Conservation (phyloP, 1,284 basidiomycete genomes). For the Irpex sp. region DNA sequence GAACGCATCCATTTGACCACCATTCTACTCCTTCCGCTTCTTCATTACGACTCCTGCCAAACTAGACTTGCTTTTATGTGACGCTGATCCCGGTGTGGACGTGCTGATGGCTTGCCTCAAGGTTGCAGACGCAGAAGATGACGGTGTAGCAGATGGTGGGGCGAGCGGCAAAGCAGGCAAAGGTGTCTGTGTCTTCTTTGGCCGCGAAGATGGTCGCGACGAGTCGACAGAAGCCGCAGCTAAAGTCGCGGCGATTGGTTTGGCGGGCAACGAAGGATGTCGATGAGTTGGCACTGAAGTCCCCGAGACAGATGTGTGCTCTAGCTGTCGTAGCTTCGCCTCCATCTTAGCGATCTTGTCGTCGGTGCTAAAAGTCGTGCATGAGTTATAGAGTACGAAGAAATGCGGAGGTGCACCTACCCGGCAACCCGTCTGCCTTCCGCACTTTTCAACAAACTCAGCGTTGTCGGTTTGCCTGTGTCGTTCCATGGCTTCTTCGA, state of each 20-base stretch:
- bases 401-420: constrained; percentile 40
- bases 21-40: constrained; percentile 8
- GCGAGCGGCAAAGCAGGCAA: constrained; percentile 8
- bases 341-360: constrained; percentile 95
- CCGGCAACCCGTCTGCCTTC: constrained; percentile 52
- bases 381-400: too few relatives aligned
- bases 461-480: constrained; percentile 73
- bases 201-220: background rate
- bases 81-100: background rate
- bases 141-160: background rate
- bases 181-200: background rate
- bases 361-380: constrained; percentile 51
- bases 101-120: background rate
- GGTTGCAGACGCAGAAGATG: background rate
- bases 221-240: background rate
- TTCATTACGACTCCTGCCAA: constrained; percentile 9
- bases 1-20: too few relatives aligned
- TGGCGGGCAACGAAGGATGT: constrained; percentile 46
- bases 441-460: constrained; percentile 81
- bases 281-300: constrained; percentile 29
- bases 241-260: constrained; percentile 29
- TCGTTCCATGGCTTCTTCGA: constrained; percentile 51
- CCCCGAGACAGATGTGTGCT: constrained; percentile 30
- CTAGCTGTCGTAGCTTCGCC: constrained; percentile 86
- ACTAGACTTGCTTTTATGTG: background rate